These are phyloP conservation scores for Pseudevernia furfuracea DNA, from an alignment of 495 filamentous ascomycete genomes.

Conservation along the genomic window DNA sequence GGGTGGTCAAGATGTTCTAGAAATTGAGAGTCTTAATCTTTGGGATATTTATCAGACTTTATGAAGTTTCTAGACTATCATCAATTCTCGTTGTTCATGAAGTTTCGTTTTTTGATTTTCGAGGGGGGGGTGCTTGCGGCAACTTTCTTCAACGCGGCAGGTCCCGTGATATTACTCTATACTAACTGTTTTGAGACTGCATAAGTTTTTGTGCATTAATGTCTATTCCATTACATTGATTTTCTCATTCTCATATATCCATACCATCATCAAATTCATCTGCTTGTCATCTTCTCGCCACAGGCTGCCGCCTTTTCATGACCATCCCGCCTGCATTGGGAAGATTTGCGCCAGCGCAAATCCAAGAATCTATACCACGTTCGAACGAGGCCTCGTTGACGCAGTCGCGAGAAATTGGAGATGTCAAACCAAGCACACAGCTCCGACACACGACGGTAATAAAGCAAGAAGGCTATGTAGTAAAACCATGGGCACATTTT, in stretches of 20 bases:
- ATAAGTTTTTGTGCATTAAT: background rate
- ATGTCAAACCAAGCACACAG: slow-evolving; percentile 41
- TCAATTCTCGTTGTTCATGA: too few relatives aligned
- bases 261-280: background rate
- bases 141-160: too few relatives aligned
- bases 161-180: background rate
- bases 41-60: too few relatives aligned
- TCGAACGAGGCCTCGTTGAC: slow-evolving; percentile 30
- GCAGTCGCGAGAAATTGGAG: slow-evolving; percentile 58
- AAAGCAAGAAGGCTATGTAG: slow-evolving; percentile 42
- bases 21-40: too few relatives aligned
- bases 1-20: too few relatives aligned
- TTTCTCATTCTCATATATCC: background rate
- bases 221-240: too few relatives aligned
- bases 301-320: slow-evolving; percentile 18
- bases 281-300: background rate
- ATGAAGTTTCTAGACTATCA: too few relatives aligned
- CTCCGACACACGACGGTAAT: slow-evolving; percentile 32
- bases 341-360: slow-evolving; percentile 18
- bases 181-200: background rate
- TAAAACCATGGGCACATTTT: slow-evolving; percentile 82
- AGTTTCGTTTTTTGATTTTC: too few relatives aligned
- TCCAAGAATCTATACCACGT: slow-evolving; percentile 2
- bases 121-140: too few relatives aligned
- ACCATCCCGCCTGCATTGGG: slow-evolving; percentile 16